These are phyloP conservation scores for Microdochium paspali DNA, from an alignment of 2,329 filamentous ascomycete species.

Conservation along the genomic window DNA sequence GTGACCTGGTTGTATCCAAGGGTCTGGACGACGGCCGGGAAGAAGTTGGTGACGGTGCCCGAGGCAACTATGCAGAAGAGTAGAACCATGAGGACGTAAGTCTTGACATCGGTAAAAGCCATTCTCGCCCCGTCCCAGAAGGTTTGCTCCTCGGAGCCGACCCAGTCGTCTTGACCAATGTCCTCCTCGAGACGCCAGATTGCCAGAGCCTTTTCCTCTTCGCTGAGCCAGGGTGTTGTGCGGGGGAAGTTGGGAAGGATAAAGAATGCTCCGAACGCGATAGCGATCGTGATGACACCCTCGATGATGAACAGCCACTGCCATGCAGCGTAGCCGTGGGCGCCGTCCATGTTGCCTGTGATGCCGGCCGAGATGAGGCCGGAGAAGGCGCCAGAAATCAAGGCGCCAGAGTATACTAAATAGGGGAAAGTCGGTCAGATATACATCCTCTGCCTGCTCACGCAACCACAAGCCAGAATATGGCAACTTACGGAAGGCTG, in stretches of 20 bases:
- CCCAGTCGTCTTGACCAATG: constrained; percentile 55
- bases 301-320: constrained; percentile 65
- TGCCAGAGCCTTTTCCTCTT: constrained; percentile 47
- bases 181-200: constrained; percentile 54
- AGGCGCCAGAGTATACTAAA: constrained; percentile 53
- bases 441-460: too few relatives aligned
- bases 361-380: constrained; percentile 58
- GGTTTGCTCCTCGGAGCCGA: constrained; percentile 43
- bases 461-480: too few relatives aligned
- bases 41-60: constrained; percentile 57
- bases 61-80: constrained; percentile 48
- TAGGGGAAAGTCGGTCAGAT: neutral
- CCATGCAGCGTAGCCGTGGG: constrained; percentile 49
- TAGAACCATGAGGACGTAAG: constrained; percentile 46
- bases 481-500: constrained; percentile 32
- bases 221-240: constrained; percentile 45
- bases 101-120: constrained; percentile 50
- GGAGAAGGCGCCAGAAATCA: constrained; percentile 65
- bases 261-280: constrained; percentile 48
- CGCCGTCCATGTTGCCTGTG: constrained; percentile 52
- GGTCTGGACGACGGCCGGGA: constrained; percentile 60
- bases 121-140: constrained; percentile 43
- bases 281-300: constrained; percentile 51
- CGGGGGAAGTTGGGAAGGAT: constrained; percentile 60
- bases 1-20: constrained; percentile 52